Percentiles rank a stretch among this genome's conserved stretches.
phyloP scores from a whole-genome alignment of 2,329 filamentous ascomycete genomes.

The Aurifilum marmelostoma region DNA sequence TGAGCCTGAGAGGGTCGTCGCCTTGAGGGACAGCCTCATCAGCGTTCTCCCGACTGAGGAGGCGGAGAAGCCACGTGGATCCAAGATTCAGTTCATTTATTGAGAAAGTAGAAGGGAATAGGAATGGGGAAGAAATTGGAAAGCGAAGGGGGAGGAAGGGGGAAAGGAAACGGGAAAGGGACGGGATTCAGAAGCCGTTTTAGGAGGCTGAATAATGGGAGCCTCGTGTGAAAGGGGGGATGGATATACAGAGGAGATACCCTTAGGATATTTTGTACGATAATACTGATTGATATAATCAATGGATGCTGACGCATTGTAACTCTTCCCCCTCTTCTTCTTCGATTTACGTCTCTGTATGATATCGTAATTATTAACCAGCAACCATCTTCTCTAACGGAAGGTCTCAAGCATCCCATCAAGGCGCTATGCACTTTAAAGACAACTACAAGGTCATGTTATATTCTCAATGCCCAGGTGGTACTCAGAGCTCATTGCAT shows the following conservation, averaged over 20 bases:
- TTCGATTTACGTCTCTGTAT: background rate
- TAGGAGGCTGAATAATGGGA: background rate
- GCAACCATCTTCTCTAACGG: slow-evolving; percentile 1
- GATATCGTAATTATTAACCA: slow-evolving; percentile 1
- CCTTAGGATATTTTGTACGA: background rate
- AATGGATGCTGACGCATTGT: background rate
- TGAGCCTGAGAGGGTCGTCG: slow-evolving; percentile 12
- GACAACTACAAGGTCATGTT: too few species aligned
- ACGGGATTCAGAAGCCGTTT: too few species aligned
- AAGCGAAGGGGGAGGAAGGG: too few species aligned
- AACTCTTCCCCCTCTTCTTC: background rate
- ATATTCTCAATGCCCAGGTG: too few species aligned
- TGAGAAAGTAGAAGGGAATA: background rate
- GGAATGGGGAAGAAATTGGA: background rate
- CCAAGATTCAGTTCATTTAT: slow-evolving; percentile 21
- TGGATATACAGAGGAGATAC: background rate
- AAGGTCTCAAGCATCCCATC: too few species aligned
- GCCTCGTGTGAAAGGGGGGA: background rate
- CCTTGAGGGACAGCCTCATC: slow-evolving; percentile 20
- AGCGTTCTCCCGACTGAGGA: slow-evolving; percentile 1
- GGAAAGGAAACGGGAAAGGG: background rate
- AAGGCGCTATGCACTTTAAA: too few species aligned
- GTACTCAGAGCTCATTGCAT: background rate
- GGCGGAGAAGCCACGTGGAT: slow-evolving; percentile 15
- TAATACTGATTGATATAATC: background rate